Evolutionary conservation across 2,329 filamentous ascomycete species (phyloP), one percentile per base, ranked within the genome.

Genomic region (Aureobasidium lini): DNA sequence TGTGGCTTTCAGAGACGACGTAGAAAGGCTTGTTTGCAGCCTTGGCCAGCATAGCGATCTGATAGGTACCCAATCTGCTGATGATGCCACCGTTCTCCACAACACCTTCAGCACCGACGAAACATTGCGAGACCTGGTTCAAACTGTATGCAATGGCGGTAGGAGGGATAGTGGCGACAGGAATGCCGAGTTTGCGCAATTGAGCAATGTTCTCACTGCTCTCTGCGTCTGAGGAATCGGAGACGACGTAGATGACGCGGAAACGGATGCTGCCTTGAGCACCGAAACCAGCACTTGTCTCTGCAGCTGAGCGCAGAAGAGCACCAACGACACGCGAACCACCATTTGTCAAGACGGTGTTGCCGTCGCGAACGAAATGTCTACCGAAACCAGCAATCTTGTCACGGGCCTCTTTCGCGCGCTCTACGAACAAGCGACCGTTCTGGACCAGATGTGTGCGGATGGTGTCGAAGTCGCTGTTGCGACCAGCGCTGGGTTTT

Each of bases 31-130:
- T 86, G 40, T 86, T 84, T 62, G 82, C 81, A 13, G 82, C 82
- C 67, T 86, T 86, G 5, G 92, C 91, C 56, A 96, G 77, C 65
- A 90, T 78, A 1, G 90, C 92, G 66, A 97, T 87, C 76, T 96
- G 91, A 66, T 89, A 93, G 4, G 84, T 87, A 29, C 93, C 93
- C 75, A 97, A 83, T 50, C 92, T 81, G 28, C 89, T 93, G 65
- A 99, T 89, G 66, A 97, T 88, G 39, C 93, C 93, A 52, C 94
- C 94, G 70, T 96, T 95, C 69, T 95, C 90, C 18, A 95, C 90
- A 15, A 97, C 90, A 42, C 91, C 92, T 73, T 97, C 93, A 1
- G 84, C 76, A 46, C 84, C 84, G 1, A 86, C 82, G 64, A 86
- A 84, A 16, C 84, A 80, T 70, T 83, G 82, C 63, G 90, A 84